phyloP scores from a whole-genome alignment of 352 stramenopile species.

The Halophytophthora batemanensis region DNA sequence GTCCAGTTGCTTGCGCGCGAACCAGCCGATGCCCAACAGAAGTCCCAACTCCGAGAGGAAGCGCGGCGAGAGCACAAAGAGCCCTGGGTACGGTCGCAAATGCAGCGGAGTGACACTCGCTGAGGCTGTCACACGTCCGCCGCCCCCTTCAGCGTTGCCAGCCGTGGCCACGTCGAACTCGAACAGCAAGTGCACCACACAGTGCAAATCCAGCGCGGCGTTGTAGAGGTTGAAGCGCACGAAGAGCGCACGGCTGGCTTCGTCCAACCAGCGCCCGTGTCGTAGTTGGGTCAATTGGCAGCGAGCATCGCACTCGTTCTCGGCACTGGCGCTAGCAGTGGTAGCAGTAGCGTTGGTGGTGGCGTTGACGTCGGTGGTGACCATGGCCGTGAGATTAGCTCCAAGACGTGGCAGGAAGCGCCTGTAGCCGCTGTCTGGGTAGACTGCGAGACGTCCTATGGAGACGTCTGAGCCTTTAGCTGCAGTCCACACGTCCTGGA shows the following conservation, averaged over 20 bases:
- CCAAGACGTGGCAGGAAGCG: constrained; percentile 21
- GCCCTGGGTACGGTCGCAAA: constrained; percentile 41
- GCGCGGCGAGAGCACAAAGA: constrained; percentile 39
- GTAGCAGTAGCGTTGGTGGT: no score
- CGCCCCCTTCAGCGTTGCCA: constrained; percentile 14
- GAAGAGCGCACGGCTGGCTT: constrained; percentile 42
- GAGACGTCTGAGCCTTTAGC: constrained; percentile 15
- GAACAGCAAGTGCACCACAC: constrained; percentile 46
- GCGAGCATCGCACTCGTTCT: constrained; percentile 22
- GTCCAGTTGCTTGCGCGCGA: constrained; percentile 37
- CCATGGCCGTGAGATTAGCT: constrained; percentile 1
- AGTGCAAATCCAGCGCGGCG: constrained; percentile 42
- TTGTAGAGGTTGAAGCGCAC: constrained; percentile 73
- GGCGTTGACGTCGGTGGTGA: no score
- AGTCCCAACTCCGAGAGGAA: constrained; percentile 57
- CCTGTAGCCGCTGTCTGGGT: constrained; percentile 29
- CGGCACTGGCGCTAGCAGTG: no score
- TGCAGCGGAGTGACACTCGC: constrained; percentile 34
- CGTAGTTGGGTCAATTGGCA: constrained; percentile 40
- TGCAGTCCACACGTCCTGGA: constrained; percentile 30
- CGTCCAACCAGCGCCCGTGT: constrained; percentile 49
- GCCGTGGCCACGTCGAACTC: constrained; percentile 38
- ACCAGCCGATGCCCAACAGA: constrained; percentile 40
- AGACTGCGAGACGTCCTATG: constrained; percentile 31
- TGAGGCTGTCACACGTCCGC: constrained; percentile 31